Evolutionary conservation across 352 stramenopile species (phyloP).

Genomic region (Peronospora belbahrii): DNA sequence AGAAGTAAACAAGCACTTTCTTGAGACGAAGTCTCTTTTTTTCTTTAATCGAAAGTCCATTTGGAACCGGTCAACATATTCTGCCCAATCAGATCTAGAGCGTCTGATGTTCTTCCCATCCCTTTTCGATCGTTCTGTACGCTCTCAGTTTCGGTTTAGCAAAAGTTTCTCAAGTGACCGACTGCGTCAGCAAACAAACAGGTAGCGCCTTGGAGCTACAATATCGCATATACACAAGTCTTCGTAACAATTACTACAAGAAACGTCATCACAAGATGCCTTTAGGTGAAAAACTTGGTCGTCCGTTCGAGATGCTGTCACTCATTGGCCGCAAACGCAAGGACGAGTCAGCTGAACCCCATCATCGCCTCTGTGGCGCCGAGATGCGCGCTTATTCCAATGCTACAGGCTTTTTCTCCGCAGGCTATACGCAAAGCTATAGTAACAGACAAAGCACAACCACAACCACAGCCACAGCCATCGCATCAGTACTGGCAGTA

Average conservation of each 20-base stretch:
- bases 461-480: slow-evolving; percentile 9
- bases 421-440: slow-evolving; percentile 9
- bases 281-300: slow-evolving; percentile 44
- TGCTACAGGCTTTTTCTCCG: slow-evolving; percentile 14
- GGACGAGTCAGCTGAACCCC: slow-evolving; percentile 19
- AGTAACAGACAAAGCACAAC: slow-evolving; percentile 4
- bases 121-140: background rate
- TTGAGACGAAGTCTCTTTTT: background rate
- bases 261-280: slow-evolving; percentile 30
- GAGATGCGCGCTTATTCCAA: slow-evolving; percentile 23
- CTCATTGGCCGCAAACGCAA: slow-evolving; percentile 58
- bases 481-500: slow-evolving; percentile 4
- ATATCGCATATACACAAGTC: background rate
- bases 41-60: background rate
- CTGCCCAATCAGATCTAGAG: background rate
- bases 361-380: slow-evolving; percentile 12
- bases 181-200: background rate
- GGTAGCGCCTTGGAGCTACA: background rate
- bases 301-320: slow-evolving; percentile 57
- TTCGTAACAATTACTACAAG: no score
- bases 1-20: background rate
- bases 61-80: background rate
- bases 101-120: background rate
- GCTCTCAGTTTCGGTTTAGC: background rate
- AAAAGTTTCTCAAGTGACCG: background rate